Evolutionary conservation across 2,329 filamentous ascomycete species (phyloP).

Genomic region (Fusarium irregulare): DNA sequence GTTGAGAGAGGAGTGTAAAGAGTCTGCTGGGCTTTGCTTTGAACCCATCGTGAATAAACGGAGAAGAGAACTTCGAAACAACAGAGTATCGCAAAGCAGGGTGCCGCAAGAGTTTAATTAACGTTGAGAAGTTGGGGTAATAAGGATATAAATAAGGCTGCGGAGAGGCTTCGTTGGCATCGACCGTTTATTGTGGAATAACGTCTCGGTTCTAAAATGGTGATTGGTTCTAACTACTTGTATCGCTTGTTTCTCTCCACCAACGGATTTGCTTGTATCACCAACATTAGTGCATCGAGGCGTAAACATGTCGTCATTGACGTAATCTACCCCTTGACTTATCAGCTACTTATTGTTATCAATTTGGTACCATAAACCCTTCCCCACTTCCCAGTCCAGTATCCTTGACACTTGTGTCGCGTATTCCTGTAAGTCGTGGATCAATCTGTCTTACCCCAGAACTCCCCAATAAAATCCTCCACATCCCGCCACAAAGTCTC

Average conservation of each 20-base stretch:
- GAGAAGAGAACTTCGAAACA: too few relatives aligned
- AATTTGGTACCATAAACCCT: not conserved
- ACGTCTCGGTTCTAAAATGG: not conserved
- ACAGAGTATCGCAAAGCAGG: too few relatives aligned
- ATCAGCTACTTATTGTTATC: not conserved
- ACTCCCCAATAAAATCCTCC: constrained; percentile 21
- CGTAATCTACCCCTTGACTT: not conserved
- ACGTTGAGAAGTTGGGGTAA: not conserved
- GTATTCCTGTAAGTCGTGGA: too few relatives aligned
- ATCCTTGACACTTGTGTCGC: too few relatives aligned
- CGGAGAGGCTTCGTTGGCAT: not conserved
- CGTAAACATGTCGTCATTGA: not conserved
- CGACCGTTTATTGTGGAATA: not conserved
- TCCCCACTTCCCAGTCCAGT: not conserved
- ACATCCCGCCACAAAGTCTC: constrained; percentile 28
- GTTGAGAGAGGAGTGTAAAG: constrained; percentile 13
- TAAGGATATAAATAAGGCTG: not conserved
- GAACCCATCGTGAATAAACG: not conserved
- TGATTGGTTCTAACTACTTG: not conserved
- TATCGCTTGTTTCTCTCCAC: not conserved
- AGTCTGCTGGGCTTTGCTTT: not conserved
- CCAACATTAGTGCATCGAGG: not conserved
- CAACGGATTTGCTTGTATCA: not conserved
- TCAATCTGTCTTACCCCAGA: not conserved
- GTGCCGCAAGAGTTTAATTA: too few relatives aligned